phyloP scores from a whole-genome alignment of 1,284 basidiomycete species.

The Papiliotrema nemorosa region DNA sequence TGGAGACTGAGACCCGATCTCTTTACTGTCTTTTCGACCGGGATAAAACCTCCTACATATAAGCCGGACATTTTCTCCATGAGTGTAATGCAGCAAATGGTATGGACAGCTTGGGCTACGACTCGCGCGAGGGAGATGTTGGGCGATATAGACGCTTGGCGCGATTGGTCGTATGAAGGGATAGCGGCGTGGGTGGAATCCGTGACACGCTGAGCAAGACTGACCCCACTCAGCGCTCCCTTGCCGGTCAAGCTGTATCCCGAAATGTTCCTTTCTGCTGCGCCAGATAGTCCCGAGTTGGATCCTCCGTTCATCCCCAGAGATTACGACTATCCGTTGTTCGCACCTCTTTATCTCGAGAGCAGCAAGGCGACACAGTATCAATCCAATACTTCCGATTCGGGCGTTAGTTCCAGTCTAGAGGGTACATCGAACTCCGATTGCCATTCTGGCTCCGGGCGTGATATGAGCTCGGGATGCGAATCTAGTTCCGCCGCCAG shows the following conservation, averaged over 20 bases:
- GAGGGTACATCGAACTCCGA: too few species aligned
- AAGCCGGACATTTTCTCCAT: not conserved
- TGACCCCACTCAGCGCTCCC: not conserved
- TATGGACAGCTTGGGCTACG: not conserved
- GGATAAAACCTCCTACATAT: not conserved
- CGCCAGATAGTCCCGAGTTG: too few species aligned
- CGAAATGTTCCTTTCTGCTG: too few species aligned
- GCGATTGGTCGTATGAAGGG: not conserved
- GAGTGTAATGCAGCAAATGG: not conserved
- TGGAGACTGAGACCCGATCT: not conserved
- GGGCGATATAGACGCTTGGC: constrained; percentile 2
- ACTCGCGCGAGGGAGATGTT: not conserved
- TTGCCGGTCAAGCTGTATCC: not conserved
- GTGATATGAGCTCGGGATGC: too few species aligned
- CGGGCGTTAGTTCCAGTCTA: too few species aligned
- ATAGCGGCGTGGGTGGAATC: constrained; percentile 2
- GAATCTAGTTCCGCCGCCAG: too few species aligned
- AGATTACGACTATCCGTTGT: too few species aligned
- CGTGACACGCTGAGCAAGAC: not conserved
- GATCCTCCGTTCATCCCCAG: too few species aligned
- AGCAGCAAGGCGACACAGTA: too few species aligned
- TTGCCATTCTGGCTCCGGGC: too few species aligned
- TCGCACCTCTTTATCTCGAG: too few species aligned
- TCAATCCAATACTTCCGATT: too few species aligned
- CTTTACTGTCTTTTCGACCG: not conserved